Percentiles rank a stretch among this genome's conserved stretches.
phyloP scores from a whole-genome alignment of 495 filamentous ascomycete species.

The Talaromyces adpressus region DNA sequence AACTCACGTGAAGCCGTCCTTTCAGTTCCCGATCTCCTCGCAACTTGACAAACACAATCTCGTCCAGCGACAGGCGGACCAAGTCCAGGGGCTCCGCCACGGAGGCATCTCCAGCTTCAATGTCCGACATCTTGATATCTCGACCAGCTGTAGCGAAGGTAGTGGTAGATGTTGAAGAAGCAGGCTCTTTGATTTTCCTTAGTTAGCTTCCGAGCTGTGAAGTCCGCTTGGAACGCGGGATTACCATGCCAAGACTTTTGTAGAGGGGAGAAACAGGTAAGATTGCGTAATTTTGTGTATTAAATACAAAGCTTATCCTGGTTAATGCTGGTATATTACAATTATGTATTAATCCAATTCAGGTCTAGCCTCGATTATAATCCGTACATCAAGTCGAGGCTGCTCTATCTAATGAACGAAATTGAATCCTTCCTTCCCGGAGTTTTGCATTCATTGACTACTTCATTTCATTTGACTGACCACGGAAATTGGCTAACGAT shows the following conservation, averaged over 20 bases:
- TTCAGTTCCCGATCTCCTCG: conserved; percentile 92
- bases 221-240: not conserved
- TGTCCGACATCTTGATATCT: conserved; percentile 56
- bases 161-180: not conserved
- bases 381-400: not conserved
- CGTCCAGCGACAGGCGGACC: conserved; percentile 86
- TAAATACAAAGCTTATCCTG: not conserved
- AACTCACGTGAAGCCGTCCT: conserved; percentile 81
- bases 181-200: not conserved
- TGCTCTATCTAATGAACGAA: not conserved
- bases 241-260: not conserved
- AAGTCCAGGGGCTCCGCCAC: conserved; percentile 90
- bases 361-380: not conserved
- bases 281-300: not conserved
- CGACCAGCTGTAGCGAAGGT: not conserved
- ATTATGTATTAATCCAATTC: not conserved
- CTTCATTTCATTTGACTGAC: not conserved
- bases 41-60: conserved; percentile 95
- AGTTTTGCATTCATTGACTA: not conserved
- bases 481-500: not conserved
- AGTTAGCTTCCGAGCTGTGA: not conserved
- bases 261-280: not conserved
- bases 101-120: conserved; percentile 55
- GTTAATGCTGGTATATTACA: not conserved
- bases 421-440: not conserved